Percentiles rank a stretch among this genome's conserved stretches.
phyloP scores from a whole-genome alignment of 371 early-diverging fungal genomes.

The Apophysomyces sp. region DNA sequence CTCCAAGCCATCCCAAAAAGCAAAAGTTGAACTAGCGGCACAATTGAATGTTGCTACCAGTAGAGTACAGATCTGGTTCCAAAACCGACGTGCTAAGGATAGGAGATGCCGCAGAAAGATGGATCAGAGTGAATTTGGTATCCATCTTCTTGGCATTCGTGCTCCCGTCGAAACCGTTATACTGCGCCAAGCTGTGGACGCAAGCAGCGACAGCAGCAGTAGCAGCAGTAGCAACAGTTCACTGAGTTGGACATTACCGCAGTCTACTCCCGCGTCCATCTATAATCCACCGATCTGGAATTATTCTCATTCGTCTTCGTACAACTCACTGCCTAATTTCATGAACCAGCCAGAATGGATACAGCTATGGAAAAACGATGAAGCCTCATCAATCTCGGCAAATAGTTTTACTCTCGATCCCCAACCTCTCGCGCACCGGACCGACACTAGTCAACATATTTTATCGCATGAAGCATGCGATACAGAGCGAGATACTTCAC shows the following conservation, averaged over 20 bases:
- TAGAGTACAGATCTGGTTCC: constrained; percentile 9
- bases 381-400: background rate
- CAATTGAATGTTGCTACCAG: background rate
- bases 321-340: background rate
- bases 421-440: background rate
- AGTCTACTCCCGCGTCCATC: too few species aligned
- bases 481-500: background rate
- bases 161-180: background rate
- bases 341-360: background rate
- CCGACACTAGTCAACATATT: background rate
- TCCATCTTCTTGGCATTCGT: background rate
- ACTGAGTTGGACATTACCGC: background rate
- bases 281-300: too few species aligned
- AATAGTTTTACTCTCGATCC: background rate
- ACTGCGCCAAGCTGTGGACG: background rate
- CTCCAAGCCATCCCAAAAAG: background rate
- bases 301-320: too few species aligned
- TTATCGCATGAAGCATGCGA: background rate
- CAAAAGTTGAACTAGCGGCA: background rate
- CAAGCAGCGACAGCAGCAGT: background rate
- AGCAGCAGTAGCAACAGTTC: background rate
- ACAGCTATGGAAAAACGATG: background rate
- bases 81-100: constrained; percentile 11
- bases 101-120: background rate
- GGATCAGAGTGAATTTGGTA: too few species aligned